Evolutionary conservation across 306 rosid genomes (phyloP).

Genomic region (Erythrophleum fordii): DNA sequence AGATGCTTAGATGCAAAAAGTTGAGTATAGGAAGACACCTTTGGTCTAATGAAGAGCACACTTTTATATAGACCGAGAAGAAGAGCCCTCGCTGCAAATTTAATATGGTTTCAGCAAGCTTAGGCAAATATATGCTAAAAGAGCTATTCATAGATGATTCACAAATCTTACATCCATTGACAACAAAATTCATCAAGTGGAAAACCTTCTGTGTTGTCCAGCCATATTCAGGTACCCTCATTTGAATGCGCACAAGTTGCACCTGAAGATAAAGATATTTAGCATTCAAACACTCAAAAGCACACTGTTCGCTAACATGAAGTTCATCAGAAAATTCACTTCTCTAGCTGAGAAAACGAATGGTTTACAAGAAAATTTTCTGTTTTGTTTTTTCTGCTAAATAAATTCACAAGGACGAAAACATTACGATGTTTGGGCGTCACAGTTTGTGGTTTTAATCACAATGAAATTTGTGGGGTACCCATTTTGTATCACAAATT

Average conservation of each 20-base stretch:
- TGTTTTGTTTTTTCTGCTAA: not conserved
- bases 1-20: not conserved
- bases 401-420: not conserved
- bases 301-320: not conserved
- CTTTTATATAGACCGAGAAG: conserved; percentile 64
- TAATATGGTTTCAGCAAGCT: conserved; percentile 29
- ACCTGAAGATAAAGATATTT: conserved; percentile 41
- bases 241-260: conserved; percentile 74
- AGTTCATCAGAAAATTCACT: conserved; percentile 6
- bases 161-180: conserved; percentile 65
- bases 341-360: not conserved
- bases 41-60: conserved; percentile 59
- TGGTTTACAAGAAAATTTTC: not conserved
- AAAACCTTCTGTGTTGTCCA: conserved; percentile 90
- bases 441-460: too few species aligned
- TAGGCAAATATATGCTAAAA: not conserved
- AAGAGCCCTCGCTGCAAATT: conserved; percentile 67
- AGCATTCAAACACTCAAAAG: not conserved
- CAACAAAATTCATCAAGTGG: conserved; percentile 83
- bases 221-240: conserved; percentile 80
- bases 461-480: not conserved
- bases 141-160: not conserved
- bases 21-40: conserved; percentile 45
- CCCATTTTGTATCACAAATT: not conserved
- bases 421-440: not conserved